Conservation (phyloP, 225 moss, liverwort and hornwort genomes). For the Marchantia paleacea region DNA sequence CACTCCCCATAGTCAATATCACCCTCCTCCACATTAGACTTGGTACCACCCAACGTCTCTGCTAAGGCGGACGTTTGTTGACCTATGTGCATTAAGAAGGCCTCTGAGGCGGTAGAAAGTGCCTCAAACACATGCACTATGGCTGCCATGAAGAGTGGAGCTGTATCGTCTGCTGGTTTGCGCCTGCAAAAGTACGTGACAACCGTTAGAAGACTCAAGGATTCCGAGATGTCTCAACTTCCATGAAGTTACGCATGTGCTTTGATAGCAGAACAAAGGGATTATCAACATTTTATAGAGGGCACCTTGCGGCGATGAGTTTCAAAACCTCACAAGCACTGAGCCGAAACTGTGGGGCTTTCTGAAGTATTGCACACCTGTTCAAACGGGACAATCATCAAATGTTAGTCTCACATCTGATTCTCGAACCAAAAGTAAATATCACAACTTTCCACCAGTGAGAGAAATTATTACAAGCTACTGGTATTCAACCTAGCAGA, state of each 20-base stretch:
- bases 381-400: not conserved
- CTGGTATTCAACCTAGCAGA: too few relatives aligned
- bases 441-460: not conserved
- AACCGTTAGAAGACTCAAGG: not conserved
- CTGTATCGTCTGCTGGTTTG: slow-evolving; percentile 76
- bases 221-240: not conserved
- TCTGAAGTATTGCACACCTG: slow-evolving; percentile 54
- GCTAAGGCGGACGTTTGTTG: slow-evolving; percentile 44
- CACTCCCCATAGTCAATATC: slow-evolving; percentile 79
- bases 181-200: slow-evolving; percentile 49
- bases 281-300: not conserved
- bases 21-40: slow-evolving; percentile 43
- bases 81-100: slow-evolving; percentile 55
- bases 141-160: slow-evolving; percentile 53
- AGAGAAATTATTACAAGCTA: not conserved
- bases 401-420: not conserved
- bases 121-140: slow-evolving; percentile 81
- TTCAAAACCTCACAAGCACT: slow-evolving; percentile 90
- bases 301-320: slow-evolving; percentile 72
- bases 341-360: slow-evolving; percentile 71
- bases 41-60: slow-evolving; percentile 23
- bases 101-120: slow-evolving; percentile 66
- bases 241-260: too few relatives aligned
- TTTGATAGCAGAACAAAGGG: not conserved
- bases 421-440: not conserved